Base-by-base conservation (phyloP, 345 rosid species). In the Psidium friedrichsthalianum region DNA sequence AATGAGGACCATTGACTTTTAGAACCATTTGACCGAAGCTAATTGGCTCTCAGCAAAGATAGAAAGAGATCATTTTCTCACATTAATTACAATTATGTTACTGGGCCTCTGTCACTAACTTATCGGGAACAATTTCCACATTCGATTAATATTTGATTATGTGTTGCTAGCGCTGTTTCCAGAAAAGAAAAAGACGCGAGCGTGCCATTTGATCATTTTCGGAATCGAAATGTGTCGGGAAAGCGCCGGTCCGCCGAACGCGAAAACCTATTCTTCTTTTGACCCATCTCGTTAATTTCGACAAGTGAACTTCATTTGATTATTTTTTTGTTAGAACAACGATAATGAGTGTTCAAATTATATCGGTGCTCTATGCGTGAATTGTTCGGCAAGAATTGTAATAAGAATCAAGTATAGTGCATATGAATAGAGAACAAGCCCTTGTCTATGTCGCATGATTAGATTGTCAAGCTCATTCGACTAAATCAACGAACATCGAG, bases 241-340 rank as follows among this genome's bases (percentile, higher is more conserved):
- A 0, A 1, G 2, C 13, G 32, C 14, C 2, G 0, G 0, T 15
- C 0, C 32, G 21, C 3, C 6, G 20, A 0, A 15, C 16, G 6
- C 16, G 11, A 16, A 29, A 8, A 0, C 1, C 2, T 29, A 15
- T 29, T 29, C 2, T 64, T 15, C 8, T 3, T 64, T 15, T 3
- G 1, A 36, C 25, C 25, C 47, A 69, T 69, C 12, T 36, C 3
- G 2, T 18, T 36, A 20, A 36, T 69, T 69, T 69, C 80, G 0
- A 36, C 16, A 2, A 9, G 1, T 0, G 13, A 15, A 61, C 8
- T 16, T 32, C 20, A 32, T 32, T 18, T 36, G 13, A 61, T 29
- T 64, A 64, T 15, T 29, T 42, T 16, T 64, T 7, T 10, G 32
- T 29, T n/a, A 2, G 40, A 59, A 29, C 9, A 27, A 3, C 0